phyloP scores from a whole-genome alignment of 75 land plant species.

The Selaginella tamariscina region DNA sequence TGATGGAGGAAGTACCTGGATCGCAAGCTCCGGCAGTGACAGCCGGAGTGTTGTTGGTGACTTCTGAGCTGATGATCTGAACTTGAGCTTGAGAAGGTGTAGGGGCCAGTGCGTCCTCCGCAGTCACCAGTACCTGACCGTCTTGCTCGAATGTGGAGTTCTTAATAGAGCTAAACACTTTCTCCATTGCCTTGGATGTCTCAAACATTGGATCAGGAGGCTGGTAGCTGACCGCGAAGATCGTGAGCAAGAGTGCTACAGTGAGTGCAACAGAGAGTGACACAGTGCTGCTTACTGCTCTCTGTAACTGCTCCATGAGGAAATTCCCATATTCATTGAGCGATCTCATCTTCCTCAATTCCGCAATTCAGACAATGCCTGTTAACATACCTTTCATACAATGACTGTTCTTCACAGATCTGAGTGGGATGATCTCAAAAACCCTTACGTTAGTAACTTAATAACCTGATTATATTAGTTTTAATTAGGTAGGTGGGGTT shows the following conservation, averaged over 20 bases:
- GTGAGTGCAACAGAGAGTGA: background rate
- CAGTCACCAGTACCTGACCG: background rate
- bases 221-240: background rate
- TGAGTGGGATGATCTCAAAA: no score
- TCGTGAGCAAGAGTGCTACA: background rate
- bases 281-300: background rate
- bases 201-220: conserved; percentile 10
- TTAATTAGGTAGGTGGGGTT: no score
- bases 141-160: background rate
- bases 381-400: no score
- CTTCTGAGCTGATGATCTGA: background rate
- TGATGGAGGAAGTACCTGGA: conserved; percentile 19
- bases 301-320: background rate
- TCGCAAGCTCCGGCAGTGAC: conserved; percentile 19
- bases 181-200: background rate
- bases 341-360: no score
- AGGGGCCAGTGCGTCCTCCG: background rate
- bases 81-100: background rate
- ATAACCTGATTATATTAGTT: no score
- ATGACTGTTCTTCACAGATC: no score
- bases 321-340: no score
- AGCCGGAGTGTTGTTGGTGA: background rate
- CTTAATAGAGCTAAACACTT: background rate
- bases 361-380: no score
- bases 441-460: no score